These are phyloP conservation scores for Raddia distichophylla DNA, from an alignment of 176 grass and related monocot species.

Conservation along the genomic window DNA sequence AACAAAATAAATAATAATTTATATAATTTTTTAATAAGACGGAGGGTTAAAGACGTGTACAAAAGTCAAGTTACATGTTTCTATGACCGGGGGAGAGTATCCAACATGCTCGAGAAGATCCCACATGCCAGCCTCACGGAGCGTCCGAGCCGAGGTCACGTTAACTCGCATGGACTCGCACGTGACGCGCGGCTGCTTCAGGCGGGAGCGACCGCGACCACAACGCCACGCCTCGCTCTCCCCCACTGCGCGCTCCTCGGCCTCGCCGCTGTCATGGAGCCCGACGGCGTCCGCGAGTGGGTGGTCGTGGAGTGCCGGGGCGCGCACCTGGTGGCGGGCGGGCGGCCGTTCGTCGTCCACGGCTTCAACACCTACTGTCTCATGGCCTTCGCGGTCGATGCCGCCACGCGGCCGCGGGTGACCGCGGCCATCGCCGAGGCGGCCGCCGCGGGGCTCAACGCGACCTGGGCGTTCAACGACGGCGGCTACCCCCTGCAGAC, in stretches of 20 bases:
- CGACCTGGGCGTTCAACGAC: conserved; percentile 90
- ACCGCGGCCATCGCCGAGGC: conserved; percentile 55
- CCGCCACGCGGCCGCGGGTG: conserved; percentile 48
- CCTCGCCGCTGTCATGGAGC: conserved; percentile 10
- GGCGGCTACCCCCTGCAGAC: conserved; percentile 43
- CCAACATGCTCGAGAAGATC: too few relatives aligned
- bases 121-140: too few relatives aligned
- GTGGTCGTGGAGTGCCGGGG: conserved; percentile 54
- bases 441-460: conserved; percentile 55
- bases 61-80: too few relatives aligned
- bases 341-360: conserved; percentile 65
- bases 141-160: too few relatives aligned
- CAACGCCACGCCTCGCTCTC: conserved; percentile 7
- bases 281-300: conserved; percentile 43
- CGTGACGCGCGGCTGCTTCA: too few relatives aligned
- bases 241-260: conserved; percentile 27
- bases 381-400: conserved; percentile 75
- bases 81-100: too few relatives aligned
- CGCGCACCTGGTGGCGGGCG: conserved; percentile 45
- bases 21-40: too few relatives aligned
- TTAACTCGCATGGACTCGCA: too few relatives aligned
- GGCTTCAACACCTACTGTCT: conserved; percentile 90
- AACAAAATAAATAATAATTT: too few relatives aligned
- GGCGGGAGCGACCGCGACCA: neutral
- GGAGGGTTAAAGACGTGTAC: too few relatives aligned